A percentile compares a stretch with the other conserved stretches of the same genome.
Evolutionary conservation across 768 basidiomycete genomes (phyloP).

Genomic region (Mycena venus): DNA sequence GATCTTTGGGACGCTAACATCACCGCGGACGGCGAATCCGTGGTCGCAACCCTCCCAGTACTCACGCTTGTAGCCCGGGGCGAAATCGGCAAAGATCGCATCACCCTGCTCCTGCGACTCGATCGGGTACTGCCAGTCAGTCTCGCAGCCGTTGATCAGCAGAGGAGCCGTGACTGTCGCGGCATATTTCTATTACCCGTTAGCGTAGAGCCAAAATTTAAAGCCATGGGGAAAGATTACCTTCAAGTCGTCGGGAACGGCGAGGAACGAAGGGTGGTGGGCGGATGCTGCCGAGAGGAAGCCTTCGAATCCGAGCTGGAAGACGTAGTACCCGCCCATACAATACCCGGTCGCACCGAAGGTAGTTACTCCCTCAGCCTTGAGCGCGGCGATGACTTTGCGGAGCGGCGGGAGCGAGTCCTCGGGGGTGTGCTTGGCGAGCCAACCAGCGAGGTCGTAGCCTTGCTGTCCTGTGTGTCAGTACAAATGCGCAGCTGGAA

Average conservation of each 20-base stretch:
- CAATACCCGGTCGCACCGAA: constrained; percentile 80
- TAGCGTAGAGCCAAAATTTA: background rate
- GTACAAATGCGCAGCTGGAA: background rate
- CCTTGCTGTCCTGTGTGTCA: constrained; percentile 28
- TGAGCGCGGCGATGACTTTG: constrained; percentile 16
- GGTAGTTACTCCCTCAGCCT: constrained; percentile 55
- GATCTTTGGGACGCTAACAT: too few relatives aligned
- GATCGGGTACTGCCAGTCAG: background rate
- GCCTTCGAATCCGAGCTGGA: constrained; percentile 73
- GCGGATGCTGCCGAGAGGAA: constrained; percentile 61
- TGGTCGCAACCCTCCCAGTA: background rate
- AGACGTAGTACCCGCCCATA: constrained; percentile 68
- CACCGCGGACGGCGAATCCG: constrained; percentile 13
- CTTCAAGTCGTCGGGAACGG: constrained; percentile 73
- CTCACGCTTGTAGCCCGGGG: constrained; percentile 18
- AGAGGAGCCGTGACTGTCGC: background rate
- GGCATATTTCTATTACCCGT: constrained; percentile 8
- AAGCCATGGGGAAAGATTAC: constrained; percentile 43
- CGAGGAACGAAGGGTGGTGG: constrained; percentile 74
- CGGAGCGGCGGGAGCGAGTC: constrained; percentile 64
- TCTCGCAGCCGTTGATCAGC: constrained; percentile 7
- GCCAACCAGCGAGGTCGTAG: constrained; percentile 60
- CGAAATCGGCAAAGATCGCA: background rate
- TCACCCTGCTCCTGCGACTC: background rate
- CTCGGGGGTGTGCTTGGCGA: constrained; percentile 53